Base-by-base conservation (phyloP, 148 eudicot species). In the Pharnaceum exiguum region DNA sequence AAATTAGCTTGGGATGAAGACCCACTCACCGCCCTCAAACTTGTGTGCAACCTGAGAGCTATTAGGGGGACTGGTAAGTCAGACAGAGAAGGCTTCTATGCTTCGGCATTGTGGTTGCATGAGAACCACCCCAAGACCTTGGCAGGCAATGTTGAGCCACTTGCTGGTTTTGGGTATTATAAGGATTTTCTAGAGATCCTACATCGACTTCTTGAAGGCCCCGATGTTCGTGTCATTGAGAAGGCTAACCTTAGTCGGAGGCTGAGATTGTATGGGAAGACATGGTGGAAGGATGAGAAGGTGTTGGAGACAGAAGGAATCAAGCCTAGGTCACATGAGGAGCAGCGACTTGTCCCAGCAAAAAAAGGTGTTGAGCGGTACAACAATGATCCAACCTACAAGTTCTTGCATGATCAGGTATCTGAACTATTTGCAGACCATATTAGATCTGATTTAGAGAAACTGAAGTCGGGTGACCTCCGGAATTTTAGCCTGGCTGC, bases 131-230 rank as follows among this genome's bases (percentile, higher is more conserved):
- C 65, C 5, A 47, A 60, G 10, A 60, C 65, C 15, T 21, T 60
- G 13, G 35, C 44, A 12, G 31, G 28, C 7, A 60, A 60, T 37
- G 32, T 60, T 11, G 45, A 3, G 12, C 12, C 43, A 1, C 0
- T 47, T 24, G 55, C 68, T 43, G 38, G 30, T 12, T 63, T 63
- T 21, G 68, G 59, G 16, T 63, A 55, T 31, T 50, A 3, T 54
- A 63, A 63, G 44, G 68, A 53, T 43, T 32, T 63, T 16, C 9
- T 63, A 5, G 68, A 63, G 33, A 52, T 63, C 32, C 43, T 63
- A 4, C 54, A 43, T 29, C 51, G 55, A 29, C 39, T 63, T n/a
- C 36, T 63, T n/a, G 33, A 52, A 25, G 59, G 59, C 52, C 17
- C 33, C 11, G 17, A 28, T 11, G 66, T 28, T 32, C 38, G 40